These are phyloP conservation scores for Leucocoprinus sp. DNA, from an alignment of 768 basidiomycete genomes.

Conservation along the genomic window DNA sequence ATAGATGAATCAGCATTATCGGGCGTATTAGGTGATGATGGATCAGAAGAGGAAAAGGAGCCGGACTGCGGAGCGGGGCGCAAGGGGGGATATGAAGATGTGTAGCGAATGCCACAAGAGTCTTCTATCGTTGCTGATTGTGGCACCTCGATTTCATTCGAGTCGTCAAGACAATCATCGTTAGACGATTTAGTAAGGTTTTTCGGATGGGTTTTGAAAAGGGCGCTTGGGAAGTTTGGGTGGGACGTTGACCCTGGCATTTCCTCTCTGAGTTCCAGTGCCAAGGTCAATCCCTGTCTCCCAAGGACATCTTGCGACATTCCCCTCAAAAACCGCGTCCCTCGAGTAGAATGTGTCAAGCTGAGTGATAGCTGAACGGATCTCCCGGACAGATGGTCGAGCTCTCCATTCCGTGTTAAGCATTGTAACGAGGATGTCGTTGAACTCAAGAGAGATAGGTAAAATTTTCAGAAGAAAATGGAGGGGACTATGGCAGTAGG, in stretches of 20 bases:
- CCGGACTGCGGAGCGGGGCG: constrained; percentile 13
- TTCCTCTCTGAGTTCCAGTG: constrained; percentile 11
- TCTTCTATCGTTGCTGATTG: neutral
- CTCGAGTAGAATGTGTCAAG: constrained; percentile 63
- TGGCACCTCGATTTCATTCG: neutral
- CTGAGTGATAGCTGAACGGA: constrained; percentile 48
- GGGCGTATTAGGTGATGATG: constrained; percentile 16
- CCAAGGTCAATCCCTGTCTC: constrained; percentile 41
- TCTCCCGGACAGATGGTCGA: constrained; percentile 41
- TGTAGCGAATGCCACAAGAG: constrained; percentile 1
- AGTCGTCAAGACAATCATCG: neutral
- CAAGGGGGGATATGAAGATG: neutral
- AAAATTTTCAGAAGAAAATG: constrained; percentile 82
- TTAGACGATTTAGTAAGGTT: neutral
- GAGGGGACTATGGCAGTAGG: constrained; percentile 68
- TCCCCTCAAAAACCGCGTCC: constrained; percentile 73
- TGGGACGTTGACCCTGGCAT: constrained; percentile 12
- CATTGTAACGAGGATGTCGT: constrained; percentile 66
- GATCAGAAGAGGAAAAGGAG: constrained; percentile 16
- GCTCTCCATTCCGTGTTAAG: constrained; percentile 63
- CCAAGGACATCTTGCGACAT: constrained; percentile 73
- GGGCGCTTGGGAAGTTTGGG: constrained; percentile 13
- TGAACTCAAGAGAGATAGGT: constrained; percentile 68
- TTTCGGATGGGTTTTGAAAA: constrained; percentile 7
- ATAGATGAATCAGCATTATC: constrained; percentile 5